phyloP scores from a whole-genome alignment of 768 basidiomycete genomes.

The Lanmaoa pseudosensibilis region DNA sequence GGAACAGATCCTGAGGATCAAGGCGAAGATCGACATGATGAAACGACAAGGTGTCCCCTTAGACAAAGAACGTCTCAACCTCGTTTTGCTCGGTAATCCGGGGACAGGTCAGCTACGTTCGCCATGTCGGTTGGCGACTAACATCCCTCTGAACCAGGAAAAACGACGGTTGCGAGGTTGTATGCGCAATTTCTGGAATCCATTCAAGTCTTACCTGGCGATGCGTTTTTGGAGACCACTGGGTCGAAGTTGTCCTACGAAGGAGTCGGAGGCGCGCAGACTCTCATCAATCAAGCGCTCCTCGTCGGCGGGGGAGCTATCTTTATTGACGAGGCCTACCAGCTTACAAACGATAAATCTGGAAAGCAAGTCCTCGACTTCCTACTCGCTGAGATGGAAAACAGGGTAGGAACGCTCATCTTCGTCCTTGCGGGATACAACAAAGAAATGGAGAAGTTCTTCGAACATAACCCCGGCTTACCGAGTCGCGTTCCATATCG shows the following conservation, averaged over 20 bases:
- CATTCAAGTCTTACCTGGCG: constrained; percentile 51
- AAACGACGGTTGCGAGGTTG: constrained; percentile 42
- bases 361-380: constrained; percentile 67
- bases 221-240: constrained; percentile 59
- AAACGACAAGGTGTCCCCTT: constrained; percentile 50
- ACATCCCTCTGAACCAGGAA: constrained; percentile 2
- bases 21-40: constrained; percentile 49
- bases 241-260: constrained; percentile 59
- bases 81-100: constrained; percentile 64
- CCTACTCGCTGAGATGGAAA: constrained; percentile 74
- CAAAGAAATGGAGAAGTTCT: constrained; percentile 75
- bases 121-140: neutral
- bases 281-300: constrained; percentile 43
- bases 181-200: constrained; percentile 65
- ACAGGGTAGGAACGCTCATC: constrained; percentile 59
- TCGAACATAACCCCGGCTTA: constrained; percentile 73
- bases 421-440: constrained; percentile 73
- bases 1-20: constrained; percentile 52
- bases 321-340: constrained; percentile 75
- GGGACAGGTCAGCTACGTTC: constrained; percentile 72
- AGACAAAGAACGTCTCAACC: constrained; percentile 58
- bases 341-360: constrained; percentile 47
- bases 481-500: constrained; percentile 64
- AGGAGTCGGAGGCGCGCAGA: constrained; percentile 41
- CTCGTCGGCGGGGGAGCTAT: constrained; percentile 61